Evolutionary conservation across 306 rosid genomes (phyloP), one percentile per base, ranked within the genome.

Genomic region (Rosa lucieae): DNA sequence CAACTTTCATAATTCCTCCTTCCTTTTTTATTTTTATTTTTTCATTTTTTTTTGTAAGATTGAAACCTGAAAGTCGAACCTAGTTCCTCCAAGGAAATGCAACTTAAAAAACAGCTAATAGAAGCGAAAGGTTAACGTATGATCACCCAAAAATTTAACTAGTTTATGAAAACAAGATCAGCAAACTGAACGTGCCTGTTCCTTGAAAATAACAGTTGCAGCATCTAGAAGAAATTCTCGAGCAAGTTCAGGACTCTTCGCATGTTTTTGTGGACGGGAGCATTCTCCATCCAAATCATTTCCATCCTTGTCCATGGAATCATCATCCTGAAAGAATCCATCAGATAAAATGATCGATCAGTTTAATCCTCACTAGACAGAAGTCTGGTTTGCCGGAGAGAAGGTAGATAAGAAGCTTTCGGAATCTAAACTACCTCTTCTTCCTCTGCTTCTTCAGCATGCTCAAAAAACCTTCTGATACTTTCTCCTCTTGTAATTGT

Each of bases 401-500:
- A 65, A 52, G 6, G 43, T 65, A 75, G 75, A 53, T 70, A 73
- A 78, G 81, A 84, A 85, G 84, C 70, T 18, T 51, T 56, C 29
- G 75, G 58, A 88, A 75, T 72, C 58, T 63, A 63, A 74, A 80
- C 85, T 86, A 96, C 99, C 99, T 96, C 99, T 79, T 96, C 99
- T 87, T 96, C 99, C 84, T 96, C 99, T 32, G 98, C 98, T 88
- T 96, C 99, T 89, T 96, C 99, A 84, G 98, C 99, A 81, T 91
- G 94, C 87, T 96, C 99, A 88, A 96, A 96, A 85, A 96, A 96
- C 85, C 89, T 88, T 87, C 89, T 89, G 75, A 96, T 90, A 79
- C 86, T 90, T 81, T 91, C 99, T 76, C 99, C 99, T 85, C 93
- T 96, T 46, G 96, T 90, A 80, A 96, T 96, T 81, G 94, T 87